phyloP scores from a whole-genome alignment of 1,284 basidiomycete genomes.

The Leccinum pachyderme region DNA sequence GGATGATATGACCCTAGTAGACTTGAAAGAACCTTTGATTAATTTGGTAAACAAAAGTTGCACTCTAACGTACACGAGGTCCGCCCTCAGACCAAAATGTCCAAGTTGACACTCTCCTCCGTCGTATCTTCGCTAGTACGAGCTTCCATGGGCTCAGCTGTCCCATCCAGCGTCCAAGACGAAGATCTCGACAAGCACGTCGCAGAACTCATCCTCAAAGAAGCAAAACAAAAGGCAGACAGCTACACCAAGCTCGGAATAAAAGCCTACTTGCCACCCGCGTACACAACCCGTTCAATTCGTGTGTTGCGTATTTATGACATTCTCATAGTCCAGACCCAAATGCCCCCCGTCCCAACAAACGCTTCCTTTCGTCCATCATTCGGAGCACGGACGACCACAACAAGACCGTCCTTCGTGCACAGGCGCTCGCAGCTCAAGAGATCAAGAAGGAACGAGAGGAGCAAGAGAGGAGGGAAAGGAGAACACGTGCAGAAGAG shows the following conservation, averaged over 20 bases:
- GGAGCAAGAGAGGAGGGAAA: conserved; percentile 60
- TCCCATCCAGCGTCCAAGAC: conserved; percentile 65
- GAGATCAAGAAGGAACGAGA: conserved; percentile 65
- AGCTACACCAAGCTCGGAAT: conserved; percentile 65
- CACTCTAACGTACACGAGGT: neutral
- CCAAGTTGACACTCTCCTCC: conserved; percentile 58
- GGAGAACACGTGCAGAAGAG: conserved; percentile 64
- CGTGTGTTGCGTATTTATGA: neutral
- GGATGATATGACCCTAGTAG: conserved; percentile 6
- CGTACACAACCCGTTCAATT: conserved; percentile 30
- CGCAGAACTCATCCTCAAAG: conserved; percentile 82
- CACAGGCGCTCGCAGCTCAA: conserved; percentile 74
- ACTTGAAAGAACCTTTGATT: conserved; percentile 8
- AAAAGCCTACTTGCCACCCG: conserved; percentile 60
- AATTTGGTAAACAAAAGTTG: conserved; percentile 20
- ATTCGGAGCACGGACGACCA: conserved; percentile 91
- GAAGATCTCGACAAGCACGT: conserved; percentile 87
- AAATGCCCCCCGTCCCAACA: conserved; percentile 82
- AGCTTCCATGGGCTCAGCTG: conserved; percentile 73
- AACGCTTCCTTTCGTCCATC: conserved; percentile 85
- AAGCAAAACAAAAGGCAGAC: conserved; percentile 87
- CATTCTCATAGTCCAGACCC: conserved; percentile 39
- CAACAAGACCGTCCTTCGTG: conserved; percentile 77
- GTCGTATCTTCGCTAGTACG: conserved; percentile 85
- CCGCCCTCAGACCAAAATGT: conserved; percentile 15